A percentile compares a stretch with the other conserved stretches of the same genome.
Evolutionary conservation across 495 filamentous ascomycete genomes (phyloP).

Genomic region (Trichoderma gamsii): DNA sequence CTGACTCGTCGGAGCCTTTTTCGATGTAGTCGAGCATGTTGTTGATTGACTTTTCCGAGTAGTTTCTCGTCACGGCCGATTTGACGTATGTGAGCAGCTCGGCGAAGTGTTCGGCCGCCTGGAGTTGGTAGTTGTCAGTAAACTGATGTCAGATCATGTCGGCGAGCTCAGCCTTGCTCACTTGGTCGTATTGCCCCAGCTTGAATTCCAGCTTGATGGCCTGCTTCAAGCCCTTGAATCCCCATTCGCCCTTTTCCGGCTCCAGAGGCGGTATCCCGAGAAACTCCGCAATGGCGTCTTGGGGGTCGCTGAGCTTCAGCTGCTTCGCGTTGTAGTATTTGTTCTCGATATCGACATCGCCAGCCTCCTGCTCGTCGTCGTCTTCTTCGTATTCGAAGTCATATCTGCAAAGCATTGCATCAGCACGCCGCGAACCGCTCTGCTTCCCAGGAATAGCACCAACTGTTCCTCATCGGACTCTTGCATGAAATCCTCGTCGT

Average conservation of each 20-base stretch:
- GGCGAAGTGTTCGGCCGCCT: slow-evolving; percentile 93
- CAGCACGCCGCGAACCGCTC: slow-evolving; percentile 12
- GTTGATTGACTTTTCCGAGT: slow-evolving; percentile 98
- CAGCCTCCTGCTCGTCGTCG: slow-evolving; percentile 82
- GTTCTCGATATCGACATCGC: slow-evolving; percentile 94
- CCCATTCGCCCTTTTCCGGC: slow-evolving; percentile 90
- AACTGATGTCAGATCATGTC: background rate
- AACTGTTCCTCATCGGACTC: slow-evolving; percentile 89
- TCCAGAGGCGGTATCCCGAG: slow-evolving; percentile 78
- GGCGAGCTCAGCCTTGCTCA: slow-evolving; percentile 30
- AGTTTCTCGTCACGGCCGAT: slow-evolving; percentile 93
- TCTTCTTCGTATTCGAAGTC: slow-evolving; percentile 95
- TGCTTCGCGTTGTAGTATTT: slow-evolving; percentile 99
- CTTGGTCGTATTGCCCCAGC: slow-evolving; percentile 75
- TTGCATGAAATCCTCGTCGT: slow-evolving; percentile 97
- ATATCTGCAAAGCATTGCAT: slow-evolving; percentile 50
- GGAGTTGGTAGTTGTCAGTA: slow-evolving; percentile 17
- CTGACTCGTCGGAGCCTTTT: slow-evolving; percentile 76
- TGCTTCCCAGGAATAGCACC: slow-evolving; percentile 17
- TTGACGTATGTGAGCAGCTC: slow-evolving; percentile 97
- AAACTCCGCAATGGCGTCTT: slow-evolving; percentile 88
- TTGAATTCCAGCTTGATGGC: slow-evolving; percentile 96
- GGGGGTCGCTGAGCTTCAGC: slow-evolving; percentile 78
- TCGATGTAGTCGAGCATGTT: slow-evolving; percentile 99
- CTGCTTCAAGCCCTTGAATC: slow-evolving; percentile 96